phyloP scores from a whole-genome alignment of 106 monocot genomes.

The Allium sativum region DNA sequence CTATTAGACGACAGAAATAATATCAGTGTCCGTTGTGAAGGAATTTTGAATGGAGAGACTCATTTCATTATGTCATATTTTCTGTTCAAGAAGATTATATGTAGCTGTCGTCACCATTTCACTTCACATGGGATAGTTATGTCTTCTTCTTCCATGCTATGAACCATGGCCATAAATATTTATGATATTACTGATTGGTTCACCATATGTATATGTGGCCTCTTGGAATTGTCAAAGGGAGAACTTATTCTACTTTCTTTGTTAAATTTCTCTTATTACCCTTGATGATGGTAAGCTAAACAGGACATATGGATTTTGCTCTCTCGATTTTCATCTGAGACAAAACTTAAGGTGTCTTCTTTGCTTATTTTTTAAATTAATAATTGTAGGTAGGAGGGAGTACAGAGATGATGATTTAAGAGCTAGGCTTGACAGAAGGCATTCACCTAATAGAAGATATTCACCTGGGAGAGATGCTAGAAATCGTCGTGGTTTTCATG shows the following conservation, averaged over 20 bases:
- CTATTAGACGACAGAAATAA: background rate
- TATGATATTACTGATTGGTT: slow-evolving; percentile 31
- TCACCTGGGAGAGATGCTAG: slow-evolving; percentile 70
- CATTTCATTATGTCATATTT: slow-evolving; percentile 16
- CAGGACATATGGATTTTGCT: slow-evolving; percentile 9
- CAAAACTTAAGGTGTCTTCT: background rate
- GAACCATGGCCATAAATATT: slow-evolving; percentile 11
- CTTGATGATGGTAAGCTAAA: slow-evolving; percentile 46
- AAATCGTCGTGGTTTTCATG: slow-evolving; percentile 34
- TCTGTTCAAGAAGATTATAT: slow-evolving; percentile 7
- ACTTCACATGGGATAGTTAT: slow-evolving; percentile 14
- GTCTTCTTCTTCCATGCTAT: slow-evolving; percentile 18
- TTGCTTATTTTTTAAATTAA: slow-evolving; percentile 5
- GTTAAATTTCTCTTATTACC: slow-evolving; percentile 41
- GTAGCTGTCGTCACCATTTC: background rate
- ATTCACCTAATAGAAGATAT: slow-evolving; percentile 58
- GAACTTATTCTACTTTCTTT: slow-evolving; percentile 26
- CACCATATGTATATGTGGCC: slow-evolving; percentile 27
- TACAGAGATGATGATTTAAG: slow-evolving; percentile 61
- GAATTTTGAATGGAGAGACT: slow-evolving; percentile 11
- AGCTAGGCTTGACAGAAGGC: slow-evolving; percentile 64
- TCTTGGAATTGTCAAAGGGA: slow-evolving; percentile 34
- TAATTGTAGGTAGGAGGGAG: slow-evolving; percentile 50
- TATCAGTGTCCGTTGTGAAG: too few species aligned
- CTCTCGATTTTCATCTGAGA: slow-evolving; percentile 2